Percentiles rank a stretch among this genome's conserved stretches.
These are phyloP conservation scores for Pestalotiopsis sp. DNA, from an alignment of 2,329 filamentous ascomycete genomes.

Conservation along the genomic window DNA sequence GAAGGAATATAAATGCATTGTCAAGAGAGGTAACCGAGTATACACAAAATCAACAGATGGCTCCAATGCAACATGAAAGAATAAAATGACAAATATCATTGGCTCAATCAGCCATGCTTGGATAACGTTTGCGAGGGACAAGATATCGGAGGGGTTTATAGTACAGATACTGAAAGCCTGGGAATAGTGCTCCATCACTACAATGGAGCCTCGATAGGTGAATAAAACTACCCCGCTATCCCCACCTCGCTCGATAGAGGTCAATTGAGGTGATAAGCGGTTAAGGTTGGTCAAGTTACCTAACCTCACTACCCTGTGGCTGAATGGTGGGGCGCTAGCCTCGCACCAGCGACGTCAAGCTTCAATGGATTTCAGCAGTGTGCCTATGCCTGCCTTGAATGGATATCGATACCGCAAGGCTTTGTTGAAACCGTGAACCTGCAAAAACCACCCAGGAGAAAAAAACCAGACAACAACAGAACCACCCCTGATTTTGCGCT, in stretches of 20 bases:
- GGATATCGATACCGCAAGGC: not conserved
- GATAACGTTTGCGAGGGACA: not conserved
- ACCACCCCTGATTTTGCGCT: not conserved
- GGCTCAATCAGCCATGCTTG: not conserved
- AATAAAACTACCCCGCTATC: slow-evolving; percentile 11
- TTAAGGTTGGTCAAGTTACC: slow-evolving; percentile 7
- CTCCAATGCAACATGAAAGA: not conserved
- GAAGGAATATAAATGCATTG: not conserved
- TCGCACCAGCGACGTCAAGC: slow-evolving; percentile 7
- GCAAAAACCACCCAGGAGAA: not conserved
- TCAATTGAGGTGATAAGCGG: slow-evolving; percentile 10
- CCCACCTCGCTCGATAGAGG: slow-evolving; percentile 7
- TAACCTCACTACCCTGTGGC: not conserved
- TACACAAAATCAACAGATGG: not conserved
- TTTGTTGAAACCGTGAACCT: not conserved
- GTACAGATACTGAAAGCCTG: not conserved
- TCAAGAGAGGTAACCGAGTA: not conserved
- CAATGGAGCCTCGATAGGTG: not conserved
- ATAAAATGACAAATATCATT: not conserved
- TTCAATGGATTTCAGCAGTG: not conserved
- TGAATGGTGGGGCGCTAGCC: slow-evolving; percentile 2
- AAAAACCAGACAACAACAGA: not conserved
- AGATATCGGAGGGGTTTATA: not conserved
- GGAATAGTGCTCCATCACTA: no score
- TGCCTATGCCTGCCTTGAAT: not conserved